Evolutionary conservation across 2,329 filamentous ascomycete species (phyloP), one percentile per base, ranked within the genome.

Genomic region (Fusarium sp.): DNA sequence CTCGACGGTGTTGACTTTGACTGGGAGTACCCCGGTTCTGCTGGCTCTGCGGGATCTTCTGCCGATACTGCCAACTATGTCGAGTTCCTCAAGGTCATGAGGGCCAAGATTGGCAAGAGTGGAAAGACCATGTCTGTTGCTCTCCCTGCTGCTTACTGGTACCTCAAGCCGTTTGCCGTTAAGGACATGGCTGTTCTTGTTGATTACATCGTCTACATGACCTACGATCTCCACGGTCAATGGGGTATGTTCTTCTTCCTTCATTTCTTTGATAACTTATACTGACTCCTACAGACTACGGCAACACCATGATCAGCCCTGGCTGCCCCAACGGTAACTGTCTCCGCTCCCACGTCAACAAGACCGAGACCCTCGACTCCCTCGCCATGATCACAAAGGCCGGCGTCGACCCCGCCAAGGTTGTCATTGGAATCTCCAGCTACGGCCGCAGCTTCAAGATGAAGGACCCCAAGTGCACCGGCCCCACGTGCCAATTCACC

Each of bases 1-100:
- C 65, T 84, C 0, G 81, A 83, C 45, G 82, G 82, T 0, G 70
- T 83, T 11, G 81, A 83, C 43, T 70, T 83, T 40, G 81, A 83
- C 65, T 85, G 82, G 83, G 82, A 83, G 54, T 83, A 83, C 53
- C 78, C 78, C 1, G 76, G 74, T 1, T 76, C 75, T 30, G 70
- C 20, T 79, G 45, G 51, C 11, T 50, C 57, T 10, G 45, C 49
- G 0, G 69, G 74, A 2, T 72, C 76, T 0, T 70, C 51, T 6
- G 80, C 79, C 0, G 76, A 79, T 14, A 74, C 72, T 2, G n/a
- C 58, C 19, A 73, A 77, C 52, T 78, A 78, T 38, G 77, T 77
- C 46, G 74, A 71, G 38, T 78, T 79, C 48, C 65, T 81, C 65
- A 77, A 71, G 30, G 24, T 72, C 4, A 64, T 77, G 47, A 68